Base-by-base conservation (phyloP, 2,329 filamentous ascomycete genomes). In the Neopestalotiopsis rosae region DNA sequence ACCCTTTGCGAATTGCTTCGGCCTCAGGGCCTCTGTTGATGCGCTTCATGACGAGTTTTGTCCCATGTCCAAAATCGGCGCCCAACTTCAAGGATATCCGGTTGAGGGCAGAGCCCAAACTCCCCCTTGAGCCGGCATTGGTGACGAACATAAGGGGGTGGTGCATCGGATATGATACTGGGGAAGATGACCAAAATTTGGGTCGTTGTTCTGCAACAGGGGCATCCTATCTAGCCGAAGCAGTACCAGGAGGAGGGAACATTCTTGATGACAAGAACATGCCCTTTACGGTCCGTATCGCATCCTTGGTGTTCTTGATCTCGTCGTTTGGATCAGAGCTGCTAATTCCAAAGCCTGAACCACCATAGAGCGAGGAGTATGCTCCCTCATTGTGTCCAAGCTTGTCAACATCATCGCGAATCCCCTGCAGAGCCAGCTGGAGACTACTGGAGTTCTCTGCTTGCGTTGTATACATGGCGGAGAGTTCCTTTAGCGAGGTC, bases 201-300 rank as follows among this genome's bases (percentile, higher is more conserved):
- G 17, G 45, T 17, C n/a, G 5, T 56, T 40, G 17, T n/a, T 10
- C 45, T 49, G 61, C 32, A 10, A 42, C 40, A 3, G 42, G 66
- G 32, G 65, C 64, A 57, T 69, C 63, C 74, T 77, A 77, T 75
- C 72, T 73, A 38, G 81, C 76, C 52, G 81, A 82, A 2, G 80
- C 74, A 28, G 72, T 68, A n/a, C 34, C 34, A 38, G 34, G 6
- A 38, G 34, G 10, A 10, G 90, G 91, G 72, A 95, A 95, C 74
- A 89, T 93, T 75, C 91, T 88, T 4, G 93, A 88, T 75, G 90
- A 94, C 68, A 97, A 79, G 73, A 96, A 82, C 12, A 94, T 88
- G 1, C 93, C 93, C 83, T 97, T 97, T 57, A 96, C 88, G 68
- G 92, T 87, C 72, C 93, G 84, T 65, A 97, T 95, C 70, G 91